Conservation (phyloP, 495 filamentous ascomycete species). For the Annulohypoxylon moriforme region DNA sequence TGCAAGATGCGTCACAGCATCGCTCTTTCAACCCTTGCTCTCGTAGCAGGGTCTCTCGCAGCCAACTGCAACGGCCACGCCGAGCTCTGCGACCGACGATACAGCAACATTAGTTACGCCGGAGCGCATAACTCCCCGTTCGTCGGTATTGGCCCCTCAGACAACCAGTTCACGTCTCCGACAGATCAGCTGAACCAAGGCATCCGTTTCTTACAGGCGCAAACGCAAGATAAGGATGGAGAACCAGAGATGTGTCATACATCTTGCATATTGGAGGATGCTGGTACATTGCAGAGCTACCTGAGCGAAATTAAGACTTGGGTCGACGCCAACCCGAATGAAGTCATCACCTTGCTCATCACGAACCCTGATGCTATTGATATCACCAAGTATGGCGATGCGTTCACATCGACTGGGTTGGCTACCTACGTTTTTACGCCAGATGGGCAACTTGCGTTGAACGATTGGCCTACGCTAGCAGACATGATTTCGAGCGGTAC, state of each 20-base stretch:
- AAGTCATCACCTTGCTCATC: conserved; percentile 83
- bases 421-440: conserved; percentile 72
- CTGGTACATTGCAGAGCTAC: conserved; percentile 73
- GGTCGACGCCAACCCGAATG: conserved; percentile 77
- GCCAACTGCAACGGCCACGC: conserved; percentile 77
- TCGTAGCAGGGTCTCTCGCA: conserved; percentile 37
- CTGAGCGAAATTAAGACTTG: conserved; percentile 71
- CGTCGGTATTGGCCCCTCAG: conserved; percentile 66
- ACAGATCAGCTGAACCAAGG: conserved; percentile 79
- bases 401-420: conserved; percentile 71
- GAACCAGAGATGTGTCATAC: conserved; percentile 70
- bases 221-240: conserved; percentile 69
- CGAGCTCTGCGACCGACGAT: conserved; percentile 76
- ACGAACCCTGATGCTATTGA: conserved; percentile 75
- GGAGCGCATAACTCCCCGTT: conserved; percentile 86
- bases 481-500: conserved; percentile 71
- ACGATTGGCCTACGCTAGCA: conserved; percentile 80
- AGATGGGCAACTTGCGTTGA: conserved; percentile 66
- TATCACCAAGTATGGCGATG: conserved; percentile 67
- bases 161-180: conserved; percentile 76
- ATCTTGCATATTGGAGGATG: conserved; percentile 75
- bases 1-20: conserved; percentile 35
- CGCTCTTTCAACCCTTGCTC: conserved; percentile 34
- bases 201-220: conserved; percentile 83
- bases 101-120: conserved; percentile 82